Conservation (phyloP, 129 eudicot genomes). For the Cynara cardunculus region DNA sequence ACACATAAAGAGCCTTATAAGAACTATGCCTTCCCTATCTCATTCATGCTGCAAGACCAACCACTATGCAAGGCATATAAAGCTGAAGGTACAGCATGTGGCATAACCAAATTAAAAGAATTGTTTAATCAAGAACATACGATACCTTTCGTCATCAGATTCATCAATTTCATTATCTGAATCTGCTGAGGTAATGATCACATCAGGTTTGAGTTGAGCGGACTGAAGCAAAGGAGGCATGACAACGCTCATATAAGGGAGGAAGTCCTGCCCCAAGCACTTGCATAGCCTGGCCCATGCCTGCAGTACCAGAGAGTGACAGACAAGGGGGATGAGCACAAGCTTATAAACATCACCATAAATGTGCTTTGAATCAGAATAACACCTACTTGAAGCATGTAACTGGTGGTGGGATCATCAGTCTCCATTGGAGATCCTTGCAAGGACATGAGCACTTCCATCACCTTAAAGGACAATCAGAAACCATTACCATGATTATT, state of each 20-base stretch:
- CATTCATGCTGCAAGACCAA: neutral
- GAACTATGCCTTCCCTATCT: neutral
- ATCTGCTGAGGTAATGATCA: constrained; percentile 90
- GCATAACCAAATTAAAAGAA: neutral
- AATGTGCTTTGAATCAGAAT: constrained; percentile 1
- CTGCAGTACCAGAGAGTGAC: constrained; percentile 31
- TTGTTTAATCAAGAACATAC: neutral
- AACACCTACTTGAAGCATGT: constrained; percentile 90
- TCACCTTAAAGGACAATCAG: constrained; percentile 52
- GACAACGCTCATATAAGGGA: constrained; percentile 95
- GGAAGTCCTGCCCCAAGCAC: constrained; percentile 98
- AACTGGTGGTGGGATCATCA: constrained; percentile 99
- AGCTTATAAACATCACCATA: neutral
- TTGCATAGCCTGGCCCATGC: constrained; percentile 99
- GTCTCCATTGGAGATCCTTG: constrained; percentile 99
- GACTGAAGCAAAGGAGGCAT: constrained; percentile 99
- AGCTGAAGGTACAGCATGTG: neutral
- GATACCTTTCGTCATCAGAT: constrained; percentile 95
- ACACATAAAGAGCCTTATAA: neutral
- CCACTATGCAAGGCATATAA: neutral
- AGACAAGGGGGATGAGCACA: neutral
- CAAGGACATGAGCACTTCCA: constrained; percentile 97
- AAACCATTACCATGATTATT: neutral
- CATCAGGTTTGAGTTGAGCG: constrained; percentile 99
- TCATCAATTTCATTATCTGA: constrained; percentile 93